Evolutionary conservation across 495 filamentous ascomycete species (phyloP), one percentile per base, ranked within the genome.

Genomic region (Thozetella sp.): DNA sequence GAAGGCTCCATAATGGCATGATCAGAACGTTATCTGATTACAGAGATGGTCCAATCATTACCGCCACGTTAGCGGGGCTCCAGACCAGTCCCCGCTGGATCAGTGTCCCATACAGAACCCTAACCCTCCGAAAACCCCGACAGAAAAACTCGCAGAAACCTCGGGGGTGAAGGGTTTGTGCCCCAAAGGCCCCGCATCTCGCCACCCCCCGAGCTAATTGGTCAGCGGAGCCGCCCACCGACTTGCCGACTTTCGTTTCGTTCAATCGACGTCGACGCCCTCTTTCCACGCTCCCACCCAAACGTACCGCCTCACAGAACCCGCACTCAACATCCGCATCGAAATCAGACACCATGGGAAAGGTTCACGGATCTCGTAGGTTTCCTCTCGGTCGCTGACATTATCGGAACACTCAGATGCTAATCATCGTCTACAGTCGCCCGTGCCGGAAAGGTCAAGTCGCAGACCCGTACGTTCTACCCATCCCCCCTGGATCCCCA

Each of bases 371-470:
- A 71, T 48, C 43, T 48, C 43, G 43, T 48, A 71, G 66, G 70
- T 73, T 50, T 46, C 30, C 43, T 20, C n/a, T 10, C 10, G 9
- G 20, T n/a, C 12, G 3, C 4, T n/a, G 12, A n/a, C 20, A 3
- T 48, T 13, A 4, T 48, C 43, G n/a, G 3, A 15, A 17, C 6
- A 48, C 43, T 3, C 4, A 13, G 20, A 20, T 19, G 43, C 43
- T 48, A 48, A 48, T n/a, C 12, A 20, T 15, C n/a, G 43, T 10
- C 4, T 48, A n/a, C n/a, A 48, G 43, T 45, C 54, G 25, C 25
- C 34, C 54, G 25, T 55, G 58, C 59, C 76, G 74, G 74, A 64
- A 78, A 74, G 72, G 77, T 80, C 74, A 77, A 78, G 76, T 80
- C 77, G 66, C 77, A 80, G 67, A 78, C 77, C 68, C 77, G 67